phyloP scores from a whole-genome alignment of 2,329 filamentous ascomycete species.

The Penicillium glabrum region DNA sequence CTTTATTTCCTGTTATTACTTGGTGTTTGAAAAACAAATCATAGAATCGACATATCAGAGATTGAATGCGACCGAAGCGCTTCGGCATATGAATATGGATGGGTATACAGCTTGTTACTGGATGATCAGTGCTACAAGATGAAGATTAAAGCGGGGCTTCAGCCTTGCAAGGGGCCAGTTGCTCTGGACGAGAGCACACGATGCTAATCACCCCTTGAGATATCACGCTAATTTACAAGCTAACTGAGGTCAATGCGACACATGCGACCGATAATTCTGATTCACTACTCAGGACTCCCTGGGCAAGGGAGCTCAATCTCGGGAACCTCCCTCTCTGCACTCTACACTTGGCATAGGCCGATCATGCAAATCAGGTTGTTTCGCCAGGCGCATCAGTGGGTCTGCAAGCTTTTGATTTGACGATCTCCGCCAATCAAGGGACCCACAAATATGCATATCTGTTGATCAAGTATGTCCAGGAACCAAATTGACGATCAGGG shows the following conservation, averaged over 20 bases:
- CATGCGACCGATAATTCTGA: not conserved
- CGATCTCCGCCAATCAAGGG: constrained; percentile 18
- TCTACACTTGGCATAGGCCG: not conserved
- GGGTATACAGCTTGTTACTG: not conserved
- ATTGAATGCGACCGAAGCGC: not conserved
- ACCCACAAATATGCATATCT: constrained; percentile 16
- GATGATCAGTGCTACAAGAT: not conserved
- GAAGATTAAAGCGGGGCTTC: not conserved
- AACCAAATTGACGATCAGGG: not conserved
- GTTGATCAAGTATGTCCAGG: constrained; percentile 11
- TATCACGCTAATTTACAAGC: constrained; percentile 7
- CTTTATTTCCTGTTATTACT: not conserved
- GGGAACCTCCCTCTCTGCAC: not conserved
- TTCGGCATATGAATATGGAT: not conserved
- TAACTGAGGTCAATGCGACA: constrained; percentile 4
- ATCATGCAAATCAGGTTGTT: constrained; percentile 22
- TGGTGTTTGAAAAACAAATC: not conserved
- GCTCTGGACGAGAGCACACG: not conserved
- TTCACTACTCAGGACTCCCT: not conserved
- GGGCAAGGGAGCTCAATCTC: not conserved
- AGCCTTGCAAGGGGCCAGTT: constrained; percentile 9
- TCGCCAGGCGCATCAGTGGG: constrained; percentile 11
- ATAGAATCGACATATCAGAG: not conserved
- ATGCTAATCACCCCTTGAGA: constrained; percentile 10
- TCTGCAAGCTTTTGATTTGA: constrained; percentile 1